Evolutionary conservation across 2,329 filamentous ascomycete genomes (phyloP), one percentile per base, ranked within the genome.

Genomic region (Trichoderma arundinaceum): DNA sequence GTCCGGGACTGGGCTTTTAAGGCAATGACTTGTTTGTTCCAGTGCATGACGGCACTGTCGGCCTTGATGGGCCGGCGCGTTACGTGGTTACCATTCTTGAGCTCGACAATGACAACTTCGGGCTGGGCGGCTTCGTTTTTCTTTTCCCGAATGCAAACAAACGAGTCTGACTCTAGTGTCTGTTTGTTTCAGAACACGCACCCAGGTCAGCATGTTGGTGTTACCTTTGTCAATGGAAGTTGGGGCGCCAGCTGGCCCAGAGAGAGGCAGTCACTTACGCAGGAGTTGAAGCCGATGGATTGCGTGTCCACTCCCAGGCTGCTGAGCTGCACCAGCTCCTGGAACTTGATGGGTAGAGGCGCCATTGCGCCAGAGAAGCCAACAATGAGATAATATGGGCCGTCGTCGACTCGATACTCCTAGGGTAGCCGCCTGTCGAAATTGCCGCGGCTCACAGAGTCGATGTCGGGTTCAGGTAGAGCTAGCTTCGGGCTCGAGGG

Each of bases 21-120:
- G 69, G 96, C 95, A 75, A 99, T 98, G 78, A 99, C 92, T 79
- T 97, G 92, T 78, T 90, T 92, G 73, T 86, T 90, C 92, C 92
- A 97, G 87, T 99, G 95, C 95, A 99, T 98, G 78, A 99, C 97
- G 74, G 96, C 95, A 87, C 94, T 98, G 82, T 99, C 95, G 75
- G 95, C 95, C 84, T 97, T 98, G 84, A 99, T 99, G 56, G 94
- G 92, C 77, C 94, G 88, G 75, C 92, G 90, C 73, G 92, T 95
- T 78, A 97, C 89, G 83, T 95, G 94, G 87, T 97, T 97, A 82
- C 89, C 89, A 82, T 97, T 96, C 82, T 98, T 97, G 77, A 99
- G 90, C 80, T 99, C 92, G 81, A 99, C 84, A 78, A 99, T 99
- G 80, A 99, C 91, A 71, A 99, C 94, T 81, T 97, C 94, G 70